These are phyloP conservation scores for Tetradesmus obliquus DNA, from an alignment of 139 green algal genomes.

Conservation along the genomic window DNA sequence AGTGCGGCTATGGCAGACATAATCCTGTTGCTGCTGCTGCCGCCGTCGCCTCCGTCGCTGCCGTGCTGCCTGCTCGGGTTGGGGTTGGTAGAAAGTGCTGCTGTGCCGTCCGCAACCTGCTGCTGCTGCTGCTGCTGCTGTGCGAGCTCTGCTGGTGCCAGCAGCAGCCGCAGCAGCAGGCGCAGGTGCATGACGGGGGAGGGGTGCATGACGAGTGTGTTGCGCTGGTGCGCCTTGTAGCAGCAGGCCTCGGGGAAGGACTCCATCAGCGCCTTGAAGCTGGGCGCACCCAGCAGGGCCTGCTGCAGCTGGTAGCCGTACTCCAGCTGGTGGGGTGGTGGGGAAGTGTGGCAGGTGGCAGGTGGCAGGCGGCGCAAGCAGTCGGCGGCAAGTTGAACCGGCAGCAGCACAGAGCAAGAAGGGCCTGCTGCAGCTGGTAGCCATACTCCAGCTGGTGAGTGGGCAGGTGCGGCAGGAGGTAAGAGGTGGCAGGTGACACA, in stretches of 20 bases:
- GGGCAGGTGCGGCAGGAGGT: background rate
- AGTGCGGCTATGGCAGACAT: background rate
- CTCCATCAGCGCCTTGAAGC: constrained; percentile 11
- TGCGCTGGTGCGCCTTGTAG: constrained; percentile 19
- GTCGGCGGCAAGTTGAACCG: background rate
- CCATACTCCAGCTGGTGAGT: constrained; percentile 14
- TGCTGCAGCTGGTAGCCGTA: constrained; percentile 38
- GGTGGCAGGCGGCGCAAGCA: background rate
- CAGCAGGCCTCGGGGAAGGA: background rate
- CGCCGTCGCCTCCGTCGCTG: background rate
- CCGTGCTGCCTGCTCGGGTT: background rate
- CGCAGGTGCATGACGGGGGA: constrained; percentile 25
- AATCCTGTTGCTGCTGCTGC: background rate
- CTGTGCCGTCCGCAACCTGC: background rate
- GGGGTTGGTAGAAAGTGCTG: background rate
- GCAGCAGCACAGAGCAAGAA: background rate
- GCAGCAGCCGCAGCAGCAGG: constrained; percentile 23
- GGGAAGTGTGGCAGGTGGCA: background rate
- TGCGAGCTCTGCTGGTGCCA: background rate
- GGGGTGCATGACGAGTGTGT: constrained; percentile 26
- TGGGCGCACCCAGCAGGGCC: background rate
- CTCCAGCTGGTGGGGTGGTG: background rate
- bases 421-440: constrained; percentile 20
- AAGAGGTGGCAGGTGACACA: background rate
- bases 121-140: constrained; percentile 18